Base-by-base conservation (phyloP, 148 eudicot genomes). In the Chenopodium berlandieri region DNA sequence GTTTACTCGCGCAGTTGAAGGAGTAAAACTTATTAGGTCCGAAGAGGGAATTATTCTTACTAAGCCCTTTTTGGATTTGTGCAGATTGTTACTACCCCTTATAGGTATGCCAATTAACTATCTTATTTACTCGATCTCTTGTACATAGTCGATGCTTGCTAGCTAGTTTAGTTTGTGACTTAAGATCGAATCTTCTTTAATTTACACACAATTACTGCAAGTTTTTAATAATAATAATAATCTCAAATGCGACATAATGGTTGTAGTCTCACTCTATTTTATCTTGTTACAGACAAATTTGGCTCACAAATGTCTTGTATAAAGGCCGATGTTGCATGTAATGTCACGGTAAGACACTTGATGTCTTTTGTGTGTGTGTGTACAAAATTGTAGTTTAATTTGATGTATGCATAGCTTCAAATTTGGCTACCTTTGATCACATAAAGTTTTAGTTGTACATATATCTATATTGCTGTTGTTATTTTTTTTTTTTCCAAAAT, bases 221-320 rank as follows among this genome's bases (percentile, higher is more conserved):
- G 37, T 34, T 34, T 34, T 34, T 3, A 31, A 31, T 31, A 31
- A 31, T 34, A 34, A 40, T 40, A 40, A 6, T 40, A 0, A 40
- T 40, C 44, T 40, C 44, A 40, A 40, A 5, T 56, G 62, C 5
- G 46, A 47, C n/a, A 31, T 44, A 30, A 3, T 71, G 23, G 56
- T 56, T 12, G 11, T 60, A 32, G 9, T 40, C 75, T 71, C 47
- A 64, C 32, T 32, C 23, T 72, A 13, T 31, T 22, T 66, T 73
- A 23, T 75, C 9, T 77, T 32, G 20, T 79, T 71, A 17, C 90
- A 92, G 95, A 92, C 73, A 88, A 84, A 56, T 90, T 93, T 87
- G 97, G 97, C 67, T 90, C 97, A 71, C 87, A 93, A 19, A 89
- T 91, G 94, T 89, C 92, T 44, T 88, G 91, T 71, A 87, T 93